Percentiles rank a stretch among this genome's conserved stretches.
These are phyloP conservation scores for Suhomyces anneliseae DNA, from an alignment of 1,139 yeast genomes.

Conservation along the genomic window DNA sequence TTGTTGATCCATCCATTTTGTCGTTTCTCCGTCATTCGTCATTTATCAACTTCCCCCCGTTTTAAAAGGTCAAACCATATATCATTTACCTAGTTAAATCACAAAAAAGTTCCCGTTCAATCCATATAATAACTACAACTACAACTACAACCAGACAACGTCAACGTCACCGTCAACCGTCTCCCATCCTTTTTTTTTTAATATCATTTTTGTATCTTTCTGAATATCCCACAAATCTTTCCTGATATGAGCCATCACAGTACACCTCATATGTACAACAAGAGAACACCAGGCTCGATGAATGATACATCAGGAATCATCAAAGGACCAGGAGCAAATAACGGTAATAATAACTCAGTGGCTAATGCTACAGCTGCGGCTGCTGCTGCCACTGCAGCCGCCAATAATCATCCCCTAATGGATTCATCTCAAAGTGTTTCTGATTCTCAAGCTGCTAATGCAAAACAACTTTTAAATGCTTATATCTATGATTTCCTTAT, in stretches of 20 bases:
- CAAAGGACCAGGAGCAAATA: slow-evolving; percentile 4
- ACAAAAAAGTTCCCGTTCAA: too few species aligned
- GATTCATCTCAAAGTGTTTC: slow-evolving; percentile 29
- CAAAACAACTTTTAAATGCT: slow-evolving; percentile 73
- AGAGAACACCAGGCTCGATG: slow-evolving; percentile 28
- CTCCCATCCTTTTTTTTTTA: background rate
- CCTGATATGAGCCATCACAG: slow-evolving; percentile 30
- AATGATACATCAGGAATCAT: slow-evolving; percentile 8
- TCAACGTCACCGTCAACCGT: background rate
- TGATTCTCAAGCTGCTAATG: slow-evolving; percentile 54
- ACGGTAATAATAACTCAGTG: slow-evolving; percentile 1
- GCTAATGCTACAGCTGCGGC: slow-evolving; percentile 9
- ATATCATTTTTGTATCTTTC: background rate
- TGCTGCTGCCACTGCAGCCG: slow-evolving; percentile 11
- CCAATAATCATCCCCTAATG: slow-evolving; percentile 19
- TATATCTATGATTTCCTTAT: slow-evolving; percentile 84
- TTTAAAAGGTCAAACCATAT: too few species aligned
- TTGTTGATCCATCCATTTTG: too few species aligned
- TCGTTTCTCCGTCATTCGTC: too few species aligned
- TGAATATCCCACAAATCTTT: background rate
- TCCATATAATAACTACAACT: too few species aligned
- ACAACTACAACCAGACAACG: background rate
- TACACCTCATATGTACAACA: slow-evolving; percentile 36
- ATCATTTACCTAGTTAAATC: too few species aligned
- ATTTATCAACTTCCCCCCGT: too few species aligned